Conservation (phyloP, 1,139 yeast species). For the Candida sp. region DNA sequence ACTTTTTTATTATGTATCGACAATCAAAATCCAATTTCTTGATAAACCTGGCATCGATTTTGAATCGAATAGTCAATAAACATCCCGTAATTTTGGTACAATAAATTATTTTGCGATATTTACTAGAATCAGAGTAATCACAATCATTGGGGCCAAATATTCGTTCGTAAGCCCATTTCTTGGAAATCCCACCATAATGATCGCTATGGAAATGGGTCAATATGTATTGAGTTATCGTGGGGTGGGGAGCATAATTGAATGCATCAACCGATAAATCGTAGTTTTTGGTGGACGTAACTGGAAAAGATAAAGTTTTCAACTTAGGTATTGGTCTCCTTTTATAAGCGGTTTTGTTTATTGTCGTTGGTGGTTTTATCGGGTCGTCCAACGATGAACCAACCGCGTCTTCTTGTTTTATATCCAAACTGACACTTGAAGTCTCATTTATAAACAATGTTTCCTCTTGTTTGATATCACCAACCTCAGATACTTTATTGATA, state of each 20-base stretch:
- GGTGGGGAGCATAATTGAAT: slow-evolving; percentile 52
- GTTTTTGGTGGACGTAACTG: slow-evolving; percentile 11
- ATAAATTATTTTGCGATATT: slow-evolving; percentile 44
- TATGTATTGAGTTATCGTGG: slow-evolving; percentile 48
- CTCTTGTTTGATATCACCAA: background rate
- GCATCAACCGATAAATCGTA: slow-evolving; percentile 64
- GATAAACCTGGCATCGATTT: slow-evolving; percentile 52
- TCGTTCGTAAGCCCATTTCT: slow-evolving; percentile 61
- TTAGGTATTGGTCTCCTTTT: slow-evolving; percentile 46
- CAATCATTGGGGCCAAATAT: slow-evolving; percentile 22
- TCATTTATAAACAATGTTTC: background rate
- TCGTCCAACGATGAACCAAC: background rate
- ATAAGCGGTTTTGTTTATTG: slow-evolving; percentile 10
- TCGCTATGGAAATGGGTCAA: slow-evolving; percentile 89
- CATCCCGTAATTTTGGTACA: slow-evolving; percentile 70
- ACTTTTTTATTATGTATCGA: slow-evolving; percentile 25
- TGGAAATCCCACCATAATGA: slow-evolving; percentile 84
- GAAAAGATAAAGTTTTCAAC: slow-evolving; percentile 51
- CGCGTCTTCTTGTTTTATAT: background rate
- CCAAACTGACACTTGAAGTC: background rate
- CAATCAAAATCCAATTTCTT: slow-evolving; percentile 43
- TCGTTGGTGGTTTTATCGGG: slow-evolving; percentile 21
- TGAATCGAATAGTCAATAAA: slow-evolving; percentile 51
- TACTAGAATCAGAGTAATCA: slow-evolving; percentile 37
- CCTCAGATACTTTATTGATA: slow-evolving; percentile 10